Evolutionary conservation across 306 rosid species (phyloP).

Genomic region (Quercus alba): DNA sequence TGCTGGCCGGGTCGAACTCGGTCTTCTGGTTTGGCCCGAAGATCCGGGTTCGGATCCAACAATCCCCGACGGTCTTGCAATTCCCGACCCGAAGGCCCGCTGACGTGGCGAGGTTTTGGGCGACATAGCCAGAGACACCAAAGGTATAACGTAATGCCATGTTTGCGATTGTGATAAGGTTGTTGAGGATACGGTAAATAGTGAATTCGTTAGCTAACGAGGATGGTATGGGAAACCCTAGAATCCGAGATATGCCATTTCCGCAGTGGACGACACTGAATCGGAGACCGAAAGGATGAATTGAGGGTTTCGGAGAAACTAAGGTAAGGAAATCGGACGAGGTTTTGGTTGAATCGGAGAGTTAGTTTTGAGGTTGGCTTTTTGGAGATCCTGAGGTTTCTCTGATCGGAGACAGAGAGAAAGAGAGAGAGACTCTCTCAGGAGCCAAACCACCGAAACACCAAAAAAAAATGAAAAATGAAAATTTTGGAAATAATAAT

Average conservation of each 20-base stretch:
- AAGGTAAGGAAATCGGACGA: constrained; percentile 15
- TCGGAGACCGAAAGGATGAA: constrained; percentile 30
- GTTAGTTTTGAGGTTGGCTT: too few relatives aligned
- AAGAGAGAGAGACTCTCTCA: not conserved
- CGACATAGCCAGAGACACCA: constrained; percentile 75
- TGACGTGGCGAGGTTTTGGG: constrained; percentile 71
- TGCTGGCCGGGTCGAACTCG: constrained; percentile 43
- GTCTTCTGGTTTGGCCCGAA: constrained; percentile 48
- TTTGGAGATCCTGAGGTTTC: not conserved
- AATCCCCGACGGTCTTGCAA: constrained; percentile 62
- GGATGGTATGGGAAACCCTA: constrained; percentile 36
- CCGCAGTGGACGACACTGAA: constrained; percentile 19
- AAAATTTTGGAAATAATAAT: not conserved
- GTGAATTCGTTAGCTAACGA: constrained; percentile 24
- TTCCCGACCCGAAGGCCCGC: constrained; percentile 51
- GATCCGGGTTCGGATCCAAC: constrained; percentile 57
- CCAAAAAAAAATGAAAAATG: too few relatives aligned
- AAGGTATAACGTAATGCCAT: constrained; percentile 87
- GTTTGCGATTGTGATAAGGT: constrained; percentile 23
- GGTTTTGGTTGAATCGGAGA: not conserved
- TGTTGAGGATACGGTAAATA: constrained; percentile 35
- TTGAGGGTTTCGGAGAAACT: constrained; percentile 11
- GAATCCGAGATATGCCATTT: constrained; percentile 35
- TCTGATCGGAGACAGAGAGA: not conserved
- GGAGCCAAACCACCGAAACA: not conserved